Evolutionary conservation across 306 rosid species (phyloP).

Genomic region (Sechiopsis laciniata): DNA sequence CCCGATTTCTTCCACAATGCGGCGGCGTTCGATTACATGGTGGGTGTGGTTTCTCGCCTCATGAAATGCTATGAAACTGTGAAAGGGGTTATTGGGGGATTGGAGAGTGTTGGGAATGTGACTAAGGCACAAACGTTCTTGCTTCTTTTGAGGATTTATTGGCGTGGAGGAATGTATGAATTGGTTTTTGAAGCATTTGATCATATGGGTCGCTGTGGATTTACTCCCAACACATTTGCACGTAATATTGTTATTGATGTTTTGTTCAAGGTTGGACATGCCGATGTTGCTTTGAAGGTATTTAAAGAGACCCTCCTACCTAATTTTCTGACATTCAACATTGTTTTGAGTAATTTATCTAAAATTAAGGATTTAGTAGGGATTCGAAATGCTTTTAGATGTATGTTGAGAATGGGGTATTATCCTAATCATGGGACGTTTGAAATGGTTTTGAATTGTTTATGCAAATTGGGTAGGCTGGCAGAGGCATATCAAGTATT

Average conservation of each 20-base stretch:
- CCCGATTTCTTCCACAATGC: slow-evolving; percentile 33
- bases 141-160: slow-evolving; percentile 46
- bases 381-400: slow-evolving; percentile 30
- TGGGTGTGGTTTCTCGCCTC: slow-evolving; percentile 33
- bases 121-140: slow-evolving; percentile 41
- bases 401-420: slow-evolving; percentile 37
- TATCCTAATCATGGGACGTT: slow-evolving; percentile 37
- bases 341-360: slow-evolving; percentile 40
- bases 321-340: slow-evolving; percentile 49
- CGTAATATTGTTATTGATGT: slow-evolving; percentile 48
- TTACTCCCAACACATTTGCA: slow-evolving; percentile 43
- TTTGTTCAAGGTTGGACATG: slow-evolving; percentile 37
- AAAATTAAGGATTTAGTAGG: slow-evolving; percentile 29
- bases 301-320: slow-evolving; percentile 33
- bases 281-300: slow-evolving; percentile 32
- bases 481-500: slow-evolving; percentile 43
- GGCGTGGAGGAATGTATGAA: slow-evolving; percentile 40
- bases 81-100: slow-evolving; percentile 28
- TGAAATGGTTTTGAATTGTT: slow-evolving; percentile 41
- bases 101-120: slow-evolving; percentile 42
- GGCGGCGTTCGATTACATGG: slow-evolving; percentile 31
- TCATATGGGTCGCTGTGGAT: slow-evolving; percentile 36
- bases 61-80: slow-evolving; percentile 33
- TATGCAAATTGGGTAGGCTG: slow-evolving; percentile 43
- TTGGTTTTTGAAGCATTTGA: slow-evolving; percentile 40